Percentiles rank a stretch among this genome's conserved stretches.
Evolutionary conservation across 257 asterid genomes (phyloP).

Genomic region (Thymus mandschuricus): DNA sequence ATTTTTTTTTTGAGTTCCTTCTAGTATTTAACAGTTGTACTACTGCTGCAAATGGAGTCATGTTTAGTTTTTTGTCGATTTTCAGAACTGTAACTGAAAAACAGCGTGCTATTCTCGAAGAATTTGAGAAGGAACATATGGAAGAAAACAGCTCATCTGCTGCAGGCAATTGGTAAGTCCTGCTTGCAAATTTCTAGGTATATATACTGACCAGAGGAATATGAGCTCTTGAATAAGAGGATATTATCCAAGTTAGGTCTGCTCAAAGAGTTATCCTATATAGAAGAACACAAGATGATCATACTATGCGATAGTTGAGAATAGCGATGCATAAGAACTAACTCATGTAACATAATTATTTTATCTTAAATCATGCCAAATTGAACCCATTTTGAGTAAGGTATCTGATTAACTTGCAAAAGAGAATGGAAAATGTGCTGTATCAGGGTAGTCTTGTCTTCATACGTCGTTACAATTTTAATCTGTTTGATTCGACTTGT

Average conservation of each 20-base stretch:
- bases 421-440: neutral
- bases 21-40: too few relatives aligned
- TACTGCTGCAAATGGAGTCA: too few relatives aligned
- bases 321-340: neutral
- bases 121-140: too few relatives aligned
- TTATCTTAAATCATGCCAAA: neutral
- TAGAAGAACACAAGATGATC: too few relatives aligned
- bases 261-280: neutral
- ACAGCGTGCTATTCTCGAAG: too few relatives aligned
- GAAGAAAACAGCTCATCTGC: too few relatives aligned
- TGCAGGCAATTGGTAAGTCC: too few relatives aligned
- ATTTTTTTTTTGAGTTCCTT: too few relatives aligned
- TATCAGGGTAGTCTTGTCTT: neutral
- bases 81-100: too few relatives aligned
- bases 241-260: neutral
- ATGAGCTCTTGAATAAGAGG: neutral
- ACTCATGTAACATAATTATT: neutral
- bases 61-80: too few relatives aligned
- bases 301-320: neutral
- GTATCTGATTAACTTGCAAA: neutral
- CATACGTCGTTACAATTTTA: neutral
- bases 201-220: conserved; percentile 1
- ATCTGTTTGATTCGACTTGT: neutral
- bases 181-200: too few relatives aligned
- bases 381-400: neutral